These are phyloP conservation scores for Amaranthus hypochondriacus DNA, from an alignment of 148 eudicot species.

Conservation along the genomic window DNA sequence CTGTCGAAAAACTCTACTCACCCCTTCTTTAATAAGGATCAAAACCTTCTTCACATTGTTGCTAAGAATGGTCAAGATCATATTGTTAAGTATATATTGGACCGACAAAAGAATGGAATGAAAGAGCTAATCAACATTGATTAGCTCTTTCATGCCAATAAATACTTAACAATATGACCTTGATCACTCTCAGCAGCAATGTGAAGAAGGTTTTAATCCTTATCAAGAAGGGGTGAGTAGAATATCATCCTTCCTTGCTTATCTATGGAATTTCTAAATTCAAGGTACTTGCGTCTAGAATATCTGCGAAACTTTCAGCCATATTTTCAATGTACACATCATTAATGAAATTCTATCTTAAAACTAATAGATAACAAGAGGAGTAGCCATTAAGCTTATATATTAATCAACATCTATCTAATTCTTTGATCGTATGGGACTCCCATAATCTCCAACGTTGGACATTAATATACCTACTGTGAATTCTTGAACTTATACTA, in stretches of 20 bases:
- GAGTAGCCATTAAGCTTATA: too few relatives aligned
- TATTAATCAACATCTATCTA: too few relatives aligned
- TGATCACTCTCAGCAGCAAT: neutral
- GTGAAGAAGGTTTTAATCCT: neutral
- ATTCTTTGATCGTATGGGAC: too few relatives aligned
- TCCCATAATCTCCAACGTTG: too few relatives aligned
- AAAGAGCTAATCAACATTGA: neutral
- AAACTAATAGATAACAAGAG: too few relatives aligned
- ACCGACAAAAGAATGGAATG: neutral
- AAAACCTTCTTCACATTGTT: neutral
- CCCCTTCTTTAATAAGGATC: neutral
- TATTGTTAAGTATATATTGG: neutral
- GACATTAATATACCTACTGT: too few relatives aligned
- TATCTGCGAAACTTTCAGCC: too few relatives aligned
- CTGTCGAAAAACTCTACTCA: neutral
- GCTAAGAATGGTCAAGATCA: neutral
- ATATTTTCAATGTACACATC: too few relatives aligned
- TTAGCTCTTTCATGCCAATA: neutral
- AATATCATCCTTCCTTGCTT: neutral
- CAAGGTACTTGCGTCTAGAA: neutral
- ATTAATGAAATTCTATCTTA: too few relatives aligned
- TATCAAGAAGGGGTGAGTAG: neutral
- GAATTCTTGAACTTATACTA: too few relatives aligned
- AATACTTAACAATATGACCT: neutral
- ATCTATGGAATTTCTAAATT: neutral